Conservation (phyloP, 768 basidiomycete genomes). For the Sistotremastrum niveocremeum region DNA sequence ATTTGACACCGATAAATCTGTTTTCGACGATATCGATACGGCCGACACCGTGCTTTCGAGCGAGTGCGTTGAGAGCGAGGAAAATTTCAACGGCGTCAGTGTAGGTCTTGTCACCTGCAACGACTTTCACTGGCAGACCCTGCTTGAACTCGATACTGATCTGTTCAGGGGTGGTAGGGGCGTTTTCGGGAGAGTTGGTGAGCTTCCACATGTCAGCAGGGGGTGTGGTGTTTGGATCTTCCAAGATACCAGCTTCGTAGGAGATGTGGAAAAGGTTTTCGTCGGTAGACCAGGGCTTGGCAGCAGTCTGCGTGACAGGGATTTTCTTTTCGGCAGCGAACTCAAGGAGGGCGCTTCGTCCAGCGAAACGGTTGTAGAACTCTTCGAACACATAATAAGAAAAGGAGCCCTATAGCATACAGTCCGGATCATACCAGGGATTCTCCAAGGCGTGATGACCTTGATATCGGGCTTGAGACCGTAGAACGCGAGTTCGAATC, state of each 20-base stretch:
- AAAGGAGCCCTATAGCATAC: not conserved
- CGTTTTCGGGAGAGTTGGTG: constrained; percentile 68
- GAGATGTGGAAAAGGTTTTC: constrained; percentile 99
- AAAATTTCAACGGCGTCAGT: constrained; percentile 96
- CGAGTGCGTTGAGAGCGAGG: constrained; percentile 79
- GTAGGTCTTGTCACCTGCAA: constrained; percentile 44
- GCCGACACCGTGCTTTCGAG: constrained; percentile 89
- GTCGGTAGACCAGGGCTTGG: constrained; percentile 99
- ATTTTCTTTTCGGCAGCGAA: constrained; percentile 83
- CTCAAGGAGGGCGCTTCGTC: constrained; percentile 82
- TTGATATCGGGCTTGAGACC: constrained; percentile 98
- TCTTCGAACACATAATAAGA: constrained; percentile 27
- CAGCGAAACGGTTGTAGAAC: constrained; percentile 96
- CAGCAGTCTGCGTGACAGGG: constrained; percentile 86
- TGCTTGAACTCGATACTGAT: constrained; percentile 75
- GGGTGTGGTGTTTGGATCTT: constrained; percentile 90
- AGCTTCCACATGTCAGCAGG: constrained; percentile 99
- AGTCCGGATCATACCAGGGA: constrained; percentile 49
- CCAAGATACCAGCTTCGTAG: constrained; percentile 97
- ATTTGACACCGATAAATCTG: constrained; percentile 98
- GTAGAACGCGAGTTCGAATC: constrained; percentile 98
- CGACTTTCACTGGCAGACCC: constrained; percentile 81
- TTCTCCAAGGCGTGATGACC: constrained; percentile 96
- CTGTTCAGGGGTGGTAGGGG: constrained; percentile 65
- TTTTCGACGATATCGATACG: constrained; percentile 99